A percentile compares a stretch with the other conserved stretches of the same genome.
Conservation (phyloP, 164 flowering plant genomes). For the Vitis riparia region DNA sequence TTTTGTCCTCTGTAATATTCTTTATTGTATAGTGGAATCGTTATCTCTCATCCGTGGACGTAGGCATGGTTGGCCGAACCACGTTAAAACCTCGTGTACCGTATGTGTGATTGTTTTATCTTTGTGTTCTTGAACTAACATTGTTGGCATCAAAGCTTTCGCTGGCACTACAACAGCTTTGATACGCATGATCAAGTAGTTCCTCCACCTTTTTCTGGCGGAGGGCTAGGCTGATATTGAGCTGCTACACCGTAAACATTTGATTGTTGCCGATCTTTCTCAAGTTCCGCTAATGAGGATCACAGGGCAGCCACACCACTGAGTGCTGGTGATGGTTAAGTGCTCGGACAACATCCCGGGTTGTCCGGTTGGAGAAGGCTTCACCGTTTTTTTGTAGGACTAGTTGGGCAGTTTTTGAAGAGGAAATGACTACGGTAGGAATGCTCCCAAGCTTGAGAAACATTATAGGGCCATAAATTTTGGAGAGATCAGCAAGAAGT, state of each 20-base stretch:
- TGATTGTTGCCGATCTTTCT: constrained; percentile 14
- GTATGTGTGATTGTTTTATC: too few relatives aligned
- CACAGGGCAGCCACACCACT: constrained; percentile 23
- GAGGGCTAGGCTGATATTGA: constrained; percentile 24
- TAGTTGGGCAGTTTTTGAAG: constrained; percentile 12
- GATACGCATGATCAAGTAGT: constrained; percentile 16
- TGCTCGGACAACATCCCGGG: constrained; percentile 19
- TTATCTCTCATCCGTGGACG: too few relatives aligned
- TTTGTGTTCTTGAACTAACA: too few relatives aligned
- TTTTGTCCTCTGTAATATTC: too few relatives aligned
- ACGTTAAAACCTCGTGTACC: too few relatives aligned
- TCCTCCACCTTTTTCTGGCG: constrained; percentile 24
- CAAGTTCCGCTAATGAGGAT: constrained; percentile 13
- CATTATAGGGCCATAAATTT: constrained; percentile 22
- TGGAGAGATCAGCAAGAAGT: too few relatives aligned
- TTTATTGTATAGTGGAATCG: too few relatives aligned
- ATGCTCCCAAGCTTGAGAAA: constrained; percentile 11
- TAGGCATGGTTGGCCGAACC: too few relatives aligned
- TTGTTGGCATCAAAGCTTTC: too few relatives aligned
- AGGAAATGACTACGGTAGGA: constrained; percentile 13
- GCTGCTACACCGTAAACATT: constrained; percentile 18
- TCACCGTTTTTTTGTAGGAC: constrained; percentile 27
- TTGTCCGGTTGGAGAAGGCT: constrained; percentile 13
- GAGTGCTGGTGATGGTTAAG: constrained; percentile 19
- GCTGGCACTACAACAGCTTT: not conserved